These are phyloP conservation scores for Quercus ilex DNA, from an alignment of 306 rosid species.

Conservation along the genomic window DNA sequence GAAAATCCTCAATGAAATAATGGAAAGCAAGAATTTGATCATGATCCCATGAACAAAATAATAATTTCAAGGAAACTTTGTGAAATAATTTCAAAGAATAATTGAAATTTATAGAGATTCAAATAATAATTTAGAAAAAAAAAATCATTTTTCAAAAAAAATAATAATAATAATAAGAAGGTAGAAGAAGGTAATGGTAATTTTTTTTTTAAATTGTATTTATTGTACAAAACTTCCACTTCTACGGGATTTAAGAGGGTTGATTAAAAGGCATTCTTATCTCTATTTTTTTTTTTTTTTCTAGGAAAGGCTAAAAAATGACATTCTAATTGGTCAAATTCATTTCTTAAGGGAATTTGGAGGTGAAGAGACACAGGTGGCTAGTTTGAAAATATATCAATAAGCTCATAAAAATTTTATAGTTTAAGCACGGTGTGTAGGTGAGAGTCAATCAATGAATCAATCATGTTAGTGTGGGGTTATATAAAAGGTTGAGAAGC, in stretches of 20 bases:
- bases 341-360: background rate
- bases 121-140: no score
- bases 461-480: conserved; percentile 56
- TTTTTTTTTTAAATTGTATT: no score
- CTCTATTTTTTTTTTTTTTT: no score
- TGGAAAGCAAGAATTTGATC: conserved; percentile 38
- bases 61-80: conserved; percentile 42
- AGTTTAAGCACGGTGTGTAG: conserved; percentile 7
- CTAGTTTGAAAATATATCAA: background rate
- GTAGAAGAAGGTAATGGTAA: no score
- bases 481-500: conserved; percentile 7
- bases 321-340: background rate
- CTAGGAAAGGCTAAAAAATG: no score
- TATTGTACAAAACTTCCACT: no score
- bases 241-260: no score
- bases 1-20: conserved; percentile 45
- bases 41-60: conserved; percentile 38
- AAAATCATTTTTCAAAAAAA: no score
- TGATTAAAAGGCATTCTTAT: no score
- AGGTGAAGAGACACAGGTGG: background rate
- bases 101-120: no score
- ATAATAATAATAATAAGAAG: no score
- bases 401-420: background rate
- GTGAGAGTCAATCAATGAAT: conserved; percentile 47
- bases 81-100: background rate